A percentile compares a stretch with the other conserved stretches of the same genome.
These are phyloP conservation scores for Crithidia thermophila DNA, from an alignment of 208 protist genomes.

Conservation along the genomic window DNA sequence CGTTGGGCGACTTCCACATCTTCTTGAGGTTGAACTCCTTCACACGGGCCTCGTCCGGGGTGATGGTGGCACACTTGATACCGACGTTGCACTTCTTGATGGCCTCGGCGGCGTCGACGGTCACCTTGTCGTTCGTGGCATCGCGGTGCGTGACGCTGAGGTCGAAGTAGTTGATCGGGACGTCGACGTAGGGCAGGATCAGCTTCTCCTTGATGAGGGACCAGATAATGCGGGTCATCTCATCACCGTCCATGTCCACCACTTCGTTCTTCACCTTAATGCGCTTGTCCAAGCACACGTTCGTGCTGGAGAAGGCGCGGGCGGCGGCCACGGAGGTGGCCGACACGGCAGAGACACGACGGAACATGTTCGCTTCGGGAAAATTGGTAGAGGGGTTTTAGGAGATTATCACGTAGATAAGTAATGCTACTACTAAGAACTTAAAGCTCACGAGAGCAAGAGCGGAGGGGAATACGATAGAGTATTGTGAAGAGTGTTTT, in stretches of 20 bases:
- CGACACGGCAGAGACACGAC: constrained; percentile 39
- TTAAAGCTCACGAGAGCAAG: too few relatives aligned
- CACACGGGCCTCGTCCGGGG: constrained; percentile 96
- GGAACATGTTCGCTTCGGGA: constrained; percentile 73
- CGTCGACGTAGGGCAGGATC: constrained; percentile 96
- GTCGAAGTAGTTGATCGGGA: constrained; percentile 97
- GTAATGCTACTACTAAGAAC: too few relatives aligned
- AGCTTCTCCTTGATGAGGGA: constrained; percentile 97
- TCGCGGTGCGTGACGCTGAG: constrained; percentile 95
- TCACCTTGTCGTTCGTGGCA: constrained; percentile 96
- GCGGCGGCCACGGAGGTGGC: constrained; percentile 20
- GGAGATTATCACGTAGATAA: too few relatives aligned
- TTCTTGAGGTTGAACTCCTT: constrained; percentile 97
- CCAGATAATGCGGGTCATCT: constrained; percentile 99
- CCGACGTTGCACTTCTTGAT: constrained; percentile 95
- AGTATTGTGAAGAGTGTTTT: too few relatives aligned
- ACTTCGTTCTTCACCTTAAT: constrained; percentile 93
- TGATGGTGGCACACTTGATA: constrained; percentile 99
- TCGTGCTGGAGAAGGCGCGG: constrained; percentile 60
- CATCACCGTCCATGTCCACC: constrained; percentile 98
- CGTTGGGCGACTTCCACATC: constrained; percentile 99
- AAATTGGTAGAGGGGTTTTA: too few relatives aligned
- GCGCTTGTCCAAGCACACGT: constrained; percentile 46
- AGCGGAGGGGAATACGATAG: too few relatives aligned
- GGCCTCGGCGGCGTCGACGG: constrained; percentile 95